These are phyloP conservation scores for Stagonosporopsis tanaceti DNA, from an alignment of 2,329 filamentous ascomycete species.

Conservation along the genomic window DNA sequence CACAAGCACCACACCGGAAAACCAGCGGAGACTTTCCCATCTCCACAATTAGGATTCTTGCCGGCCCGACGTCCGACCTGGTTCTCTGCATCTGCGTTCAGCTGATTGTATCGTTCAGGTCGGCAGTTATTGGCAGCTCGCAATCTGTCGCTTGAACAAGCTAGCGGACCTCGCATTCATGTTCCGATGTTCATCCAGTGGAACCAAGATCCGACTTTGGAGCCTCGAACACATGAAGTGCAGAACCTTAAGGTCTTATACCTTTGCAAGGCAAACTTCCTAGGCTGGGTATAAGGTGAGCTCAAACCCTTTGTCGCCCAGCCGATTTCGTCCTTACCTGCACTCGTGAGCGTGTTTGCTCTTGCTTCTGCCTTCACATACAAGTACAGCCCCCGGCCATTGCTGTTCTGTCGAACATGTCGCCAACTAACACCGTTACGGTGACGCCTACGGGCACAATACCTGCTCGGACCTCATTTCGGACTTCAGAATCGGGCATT, in stretches of 20 bases:
- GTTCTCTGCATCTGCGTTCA: neutral
- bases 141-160: conserved; percentile 5
- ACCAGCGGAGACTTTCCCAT: neutral
- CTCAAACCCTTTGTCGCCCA: neutral
- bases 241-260: neutral
- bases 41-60: neutral
- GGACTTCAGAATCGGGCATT: conserved; percentile 11
- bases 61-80: neutral
- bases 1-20: neutral
- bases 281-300: neutral
- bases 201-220: conserved; percentile 2
- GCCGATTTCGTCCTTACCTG: neutral
- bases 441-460: conserved; percentile 5
- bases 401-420: conserved; percentile 8
- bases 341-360: neutral
- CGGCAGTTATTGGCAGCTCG: conserved; percentile 4
- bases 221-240: neutral
- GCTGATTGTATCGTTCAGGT: neutral
- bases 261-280: neutral
- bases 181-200: conserved; percentile 1
- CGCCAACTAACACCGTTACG: conserved; percentile 20
- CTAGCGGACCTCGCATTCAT: conserved; percentile 1
- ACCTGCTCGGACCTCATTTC: neutral
- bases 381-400: neutral
- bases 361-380: neutral